phyloP scores from a whole-genome alignment of 495 filamentous ascomycete species.

The Podospora fimiseda region DNA sequence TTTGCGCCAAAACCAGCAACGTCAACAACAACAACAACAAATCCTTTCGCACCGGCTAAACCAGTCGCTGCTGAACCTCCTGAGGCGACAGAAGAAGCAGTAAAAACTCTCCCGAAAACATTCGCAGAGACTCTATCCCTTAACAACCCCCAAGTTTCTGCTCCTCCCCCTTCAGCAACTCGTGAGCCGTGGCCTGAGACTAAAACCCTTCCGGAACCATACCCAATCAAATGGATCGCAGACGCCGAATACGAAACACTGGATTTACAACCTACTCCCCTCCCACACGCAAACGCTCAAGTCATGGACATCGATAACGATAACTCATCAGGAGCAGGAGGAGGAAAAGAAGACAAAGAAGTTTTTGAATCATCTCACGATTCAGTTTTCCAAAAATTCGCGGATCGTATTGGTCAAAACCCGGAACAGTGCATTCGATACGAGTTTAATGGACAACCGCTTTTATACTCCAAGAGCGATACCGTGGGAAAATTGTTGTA shows the following conservation, averaged over 20 bases:
- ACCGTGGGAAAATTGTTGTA: slow-evolving; percentile 59
- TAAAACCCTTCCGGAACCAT: slow-evolving; percentile 58
- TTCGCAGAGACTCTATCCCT: slow-evolving; percentile 58
- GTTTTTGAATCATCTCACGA: slow-evolving; percentile 79
- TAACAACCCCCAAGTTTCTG: slow-evolving; percentile 31
- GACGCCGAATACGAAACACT: slow-evolving; percentile 92
- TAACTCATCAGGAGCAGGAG: slow-evolving; percentile 29
- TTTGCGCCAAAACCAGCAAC: slow-evolving; percentile 27
- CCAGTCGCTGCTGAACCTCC: slow-evolving; percentile 4
- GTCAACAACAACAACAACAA: slow-evolving; percentile 12
- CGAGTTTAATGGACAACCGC: slow-evolving; percentile 71
- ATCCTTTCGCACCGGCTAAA: slow-evolving; percentile 28
- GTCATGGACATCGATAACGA: slow-evolving; percentile 51
- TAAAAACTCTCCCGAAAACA: slow-evolving; percentile 53
- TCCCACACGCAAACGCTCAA: slow-evolving; percentile 41
- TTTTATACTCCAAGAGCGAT: slow-evolving; percentile 76
- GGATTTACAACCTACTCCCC: slow-evolving; percentile 41
- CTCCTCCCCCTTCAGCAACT: slow-evolving; percentile 37
- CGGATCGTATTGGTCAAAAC: slow-evolving; percentile 81
- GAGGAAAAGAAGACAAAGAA: slow-evolving; percentile 67
- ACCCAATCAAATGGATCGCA: slow-evolving; percentile 66
- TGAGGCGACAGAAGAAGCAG: slow-evolving; percentile 20
- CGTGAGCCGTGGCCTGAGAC: slow-evolving; percentile 69
- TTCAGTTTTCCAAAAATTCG: slow-evolving; percentile 85
- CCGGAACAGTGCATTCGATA: slow-evolving; percentile 92